Evolutionary conservation across 75 land plant species (phyloP).

Genomic region (Pinus albicaulis): DNA sequence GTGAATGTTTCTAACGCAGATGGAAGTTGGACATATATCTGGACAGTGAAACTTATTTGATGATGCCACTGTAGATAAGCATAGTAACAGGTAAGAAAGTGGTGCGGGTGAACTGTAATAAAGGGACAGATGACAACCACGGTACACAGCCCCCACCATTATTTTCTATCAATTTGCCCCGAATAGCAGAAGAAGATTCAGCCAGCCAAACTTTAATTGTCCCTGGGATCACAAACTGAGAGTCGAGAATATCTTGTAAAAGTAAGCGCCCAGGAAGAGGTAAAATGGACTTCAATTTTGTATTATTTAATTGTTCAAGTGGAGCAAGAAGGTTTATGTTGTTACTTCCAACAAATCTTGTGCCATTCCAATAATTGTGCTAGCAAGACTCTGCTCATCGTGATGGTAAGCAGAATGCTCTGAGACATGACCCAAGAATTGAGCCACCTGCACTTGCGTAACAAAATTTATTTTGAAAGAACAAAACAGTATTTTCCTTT

Average conservation of each 20-base stretch:
- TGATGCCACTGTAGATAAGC: neutral
- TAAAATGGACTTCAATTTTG: constrained; percentile 5
- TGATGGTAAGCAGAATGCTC: constrained; percentile 99
- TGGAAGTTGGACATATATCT: neutral
- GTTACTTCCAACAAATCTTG: constrained; percentile 97
- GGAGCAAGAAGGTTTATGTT: constrained; percentile 89
- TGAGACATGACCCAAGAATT: constrained; percentile 95
- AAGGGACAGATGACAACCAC: too few relatives aligned
- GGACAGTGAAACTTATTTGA: constrained; percentile 1
- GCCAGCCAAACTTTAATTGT: too few relatives aligned
- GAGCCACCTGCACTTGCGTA: constrained; percentile 88
- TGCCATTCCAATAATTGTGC: constrained; percentile 97
- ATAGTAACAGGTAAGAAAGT: constrained; percentile 2
- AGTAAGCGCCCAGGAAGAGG: too few relatives aligned
- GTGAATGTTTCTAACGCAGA: neutral
- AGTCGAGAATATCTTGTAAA: too few relatives aligned
- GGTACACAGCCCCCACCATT: too few relatives aligned
- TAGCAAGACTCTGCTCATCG: constrained; percentile 91
- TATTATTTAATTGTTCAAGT: constrained; percentile 90
- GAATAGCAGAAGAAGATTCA: too few relatives aligned
- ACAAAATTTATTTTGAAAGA: constrained; percentile 90
- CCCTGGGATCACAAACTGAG: too few relatives aligned
- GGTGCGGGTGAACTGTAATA: too few relatives aligned
- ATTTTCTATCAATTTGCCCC: too few relatives aligned
- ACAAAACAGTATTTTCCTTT: constrained; percentile 92